Conservation (phyloP, 1,284 basidiomycete species). For the Cutaneotrichosporon mucoides region DNA sequence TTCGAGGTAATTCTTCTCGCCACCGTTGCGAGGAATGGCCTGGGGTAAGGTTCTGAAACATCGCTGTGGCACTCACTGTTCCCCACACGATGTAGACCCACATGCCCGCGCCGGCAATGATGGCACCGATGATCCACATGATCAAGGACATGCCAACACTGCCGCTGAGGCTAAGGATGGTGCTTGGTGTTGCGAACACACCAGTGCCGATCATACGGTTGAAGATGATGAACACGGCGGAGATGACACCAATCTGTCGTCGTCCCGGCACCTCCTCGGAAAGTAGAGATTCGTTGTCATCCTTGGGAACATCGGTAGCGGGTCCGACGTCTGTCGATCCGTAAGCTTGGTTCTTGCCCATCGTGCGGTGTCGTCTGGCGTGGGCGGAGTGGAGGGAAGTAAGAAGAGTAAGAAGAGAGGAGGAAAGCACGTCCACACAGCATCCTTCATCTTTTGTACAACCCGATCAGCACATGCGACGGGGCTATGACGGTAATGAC, state of each 20-base stretch:
- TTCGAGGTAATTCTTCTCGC: conserved; percentile 27
- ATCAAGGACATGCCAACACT: conserved; percentile 19
- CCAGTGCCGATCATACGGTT: conserved; percentile 18
- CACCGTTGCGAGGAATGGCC: conserved; percentile 24
- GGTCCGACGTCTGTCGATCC: background rate
- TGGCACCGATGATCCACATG: conserved; percentile 29
- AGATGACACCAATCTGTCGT: conserved; percentile 10
- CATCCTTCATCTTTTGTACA: no score
- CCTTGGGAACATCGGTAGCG: no score
- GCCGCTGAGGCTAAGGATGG: conserved; percentile 16
- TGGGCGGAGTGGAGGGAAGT: no score
- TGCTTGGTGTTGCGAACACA: conserved; percentile 18
- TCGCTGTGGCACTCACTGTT: background rate
- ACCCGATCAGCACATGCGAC: no score
- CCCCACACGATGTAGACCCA: conserved; percentile 31
- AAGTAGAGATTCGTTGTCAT: background rate
- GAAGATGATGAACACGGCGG: conserved; percentile 15
- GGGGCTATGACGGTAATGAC: no score
- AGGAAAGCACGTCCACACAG: no score
- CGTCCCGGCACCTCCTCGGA: conserved; percentile 5
- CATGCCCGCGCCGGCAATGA: conserved; percentile 28
- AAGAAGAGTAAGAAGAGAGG: no score
- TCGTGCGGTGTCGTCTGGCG: no score
- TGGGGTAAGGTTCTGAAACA: background rate
- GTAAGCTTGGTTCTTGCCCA: background rate